Evolutionary conservation across 2,329 filamentous ascomycete genomes (phyloP), one percentile per base, ranked within the genome.

Genomic region (Lasiodiplodia sp.): DNA sequence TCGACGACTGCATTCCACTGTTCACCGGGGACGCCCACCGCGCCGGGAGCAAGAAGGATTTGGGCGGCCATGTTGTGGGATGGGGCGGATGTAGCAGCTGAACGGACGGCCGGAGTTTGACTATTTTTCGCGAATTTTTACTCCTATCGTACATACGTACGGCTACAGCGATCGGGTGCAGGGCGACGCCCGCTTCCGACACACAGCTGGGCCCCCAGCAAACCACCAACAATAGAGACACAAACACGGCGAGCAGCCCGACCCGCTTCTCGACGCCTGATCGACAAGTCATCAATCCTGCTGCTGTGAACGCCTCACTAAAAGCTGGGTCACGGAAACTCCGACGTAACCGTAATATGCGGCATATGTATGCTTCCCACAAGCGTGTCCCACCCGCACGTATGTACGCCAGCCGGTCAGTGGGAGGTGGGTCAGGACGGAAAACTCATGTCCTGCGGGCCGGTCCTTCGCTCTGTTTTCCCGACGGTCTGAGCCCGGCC

Each of bases 101-200:
- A 28, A 21, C n/a, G 44, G 44, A n/a, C n/a, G 44, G n/a, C n/a
- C 44, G 44, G 44, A 47, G 18, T n/a, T 21, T 47, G n/a, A 47
- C 44, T 21, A 21, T 14, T 47, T 28, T 47, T 47, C 44, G 16
- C 40, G 31, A 44, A n/a, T 18, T 18, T 44, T 2, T 14, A 7
- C 44, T 21, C 44, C 44, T 8, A 44, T 7, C 44, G 12, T 40
- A 12, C 38, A 47, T 47, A 3, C 7, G 1, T 47, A 47, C 12
- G 44, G 44, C n/a, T 47, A 47, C 44, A 47, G 44, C 44, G 44
- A 47, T 47, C 44, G 44, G 44, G 44, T 47, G 44, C 44, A n/a
- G 44, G 44, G 18, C 44, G 44, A n/a, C 18, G 44, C 44, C 44
- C 44, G 44, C 44, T 47, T 47, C 44, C 44, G 44, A 47, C n/a